Base-by-base conservation (phyloP, 1,284 basidiomycete species). In the Ceratobasidium sp. region DNA sequence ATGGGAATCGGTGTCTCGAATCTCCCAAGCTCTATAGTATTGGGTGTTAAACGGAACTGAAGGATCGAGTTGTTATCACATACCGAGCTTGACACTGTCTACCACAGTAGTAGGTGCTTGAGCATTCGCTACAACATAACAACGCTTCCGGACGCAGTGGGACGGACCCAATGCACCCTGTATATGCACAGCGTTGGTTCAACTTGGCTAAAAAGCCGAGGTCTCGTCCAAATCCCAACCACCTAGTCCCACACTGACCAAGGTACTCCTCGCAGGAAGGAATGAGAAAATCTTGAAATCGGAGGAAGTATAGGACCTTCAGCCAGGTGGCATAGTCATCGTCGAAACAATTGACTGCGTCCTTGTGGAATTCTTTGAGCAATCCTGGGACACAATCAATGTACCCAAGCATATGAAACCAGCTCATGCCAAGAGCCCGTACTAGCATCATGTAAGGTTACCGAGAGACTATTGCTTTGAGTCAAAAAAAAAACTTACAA, bases 281-380 rank as follows among this genome's bases (percentile, higher is more conserved):
- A 23, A 10, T 26, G 9, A 23, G 23, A 10, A 20, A 23, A 12
- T 56, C 53, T 26, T 56, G 20, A 23, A 26, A 7, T 23, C 23
- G 53, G 53, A 56, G 53, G 23, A 56, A 56, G n/a, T 23, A 23
- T 26, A 56, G n/a, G 53, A 56, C 53, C 53, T 56, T 56, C n/a
- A 56, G 53, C 53, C 53, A 56, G n/a, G 53, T 56, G n/a, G 53
- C 20, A 12, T 56, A 56, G 23, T 56, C 53, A 9, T 56, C n/a
- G 23, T 26, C 12, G 53, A 56, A 56, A 23, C 53, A 23, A 23
- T 56, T 12, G 53, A 23, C 12, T 23, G 53, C 53, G 9, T 12
- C n/a, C n/a, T 56, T 23, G 23, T 56, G n/a, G 23, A 23, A 56
- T 9, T 56, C 23, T 56, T 7, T 7, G 53, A 56, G 53, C n/a